These are phyloP conservation scores for Musa troglodytarum DNA, from an alignment of 176 grass and related monocot species.

Conservation along the genomic window DNA sequence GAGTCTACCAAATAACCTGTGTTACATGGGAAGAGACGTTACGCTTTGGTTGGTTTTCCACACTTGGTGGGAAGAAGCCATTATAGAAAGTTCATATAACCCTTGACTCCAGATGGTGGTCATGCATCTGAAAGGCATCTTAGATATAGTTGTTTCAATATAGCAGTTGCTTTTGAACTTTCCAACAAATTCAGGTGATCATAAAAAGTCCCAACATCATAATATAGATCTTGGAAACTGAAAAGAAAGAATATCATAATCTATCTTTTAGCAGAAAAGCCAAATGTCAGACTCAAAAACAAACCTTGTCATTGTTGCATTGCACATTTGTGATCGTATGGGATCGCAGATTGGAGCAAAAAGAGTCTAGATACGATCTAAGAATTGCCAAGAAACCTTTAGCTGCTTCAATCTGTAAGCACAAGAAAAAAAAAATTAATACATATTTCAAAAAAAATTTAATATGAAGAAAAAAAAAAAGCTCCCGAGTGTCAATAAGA, in stretches of 20 bases:
- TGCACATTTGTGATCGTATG: conserved; percentile 99
- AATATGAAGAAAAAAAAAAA: neutral
- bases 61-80: too few species aligned
- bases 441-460: neutral
- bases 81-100: too few species aligned
- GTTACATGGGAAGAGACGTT: neutral
- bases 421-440: conserved; percentile 11
- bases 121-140: too few species aligned
- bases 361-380: conserved; percentile 85
- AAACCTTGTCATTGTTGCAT: conserved; percentile 99
- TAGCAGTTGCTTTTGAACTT: neutral
- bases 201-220: neutral
- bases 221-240: too few species aligned
- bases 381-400: conserved; percentile 93
- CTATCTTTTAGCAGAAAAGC: neutral
- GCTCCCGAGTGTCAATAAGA: too few species aligned
- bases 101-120: too few species aligned
- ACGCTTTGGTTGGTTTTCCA: neutral
- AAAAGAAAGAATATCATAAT: too few species aligned
- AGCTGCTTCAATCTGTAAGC: conserved; percentile 79
- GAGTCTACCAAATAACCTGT: neutral
- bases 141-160: too few species aligned
- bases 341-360: conserved; percentile 88
- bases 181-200: neutral
- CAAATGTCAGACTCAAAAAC: neutral